Base-by-base conservation (phyloP, 768 basidiomycete species). In the Agaricus blazei region DNA sequence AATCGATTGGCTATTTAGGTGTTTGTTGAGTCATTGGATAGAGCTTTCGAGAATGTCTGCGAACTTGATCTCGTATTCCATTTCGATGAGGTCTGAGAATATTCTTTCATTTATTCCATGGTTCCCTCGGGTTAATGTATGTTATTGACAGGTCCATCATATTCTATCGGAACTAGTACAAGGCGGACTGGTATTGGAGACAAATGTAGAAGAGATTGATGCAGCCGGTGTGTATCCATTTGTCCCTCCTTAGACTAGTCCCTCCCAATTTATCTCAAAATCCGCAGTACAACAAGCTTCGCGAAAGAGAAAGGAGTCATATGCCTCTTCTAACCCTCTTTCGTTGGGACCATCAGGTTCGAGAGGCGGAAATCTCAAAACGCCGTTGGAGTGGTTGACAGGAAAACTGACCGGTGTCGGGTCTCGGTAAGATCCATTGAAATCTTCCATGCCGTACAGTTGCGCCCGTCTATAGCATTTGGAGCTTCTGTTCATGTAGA, bases 11-110 rank as follows among this genome's bases (percentile, higher is more conserved):
- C 34, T 11, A 8, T 26, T 38, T 48, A 95, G 95, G 97, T 99
- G 15, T 93, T 99, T 64, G 97, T 99, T 56, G 97, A 99, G 74
- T 88, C 92, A 3, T 78, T 99, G 36, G 97, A 99, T 70, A 79
- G 93, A 37, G 86, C 93, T 14, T 99, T 98, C 66, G 93, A 97
- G 75, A 98, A 98, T 64, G 97, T 99, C 0, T 98, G 97, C 71
- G 97, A 99, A 69, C 76, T 99, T 44, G 97, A 99, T 69, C 79
- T 99, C 11, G 95, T 99, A 49, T 99, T 98, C 69, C 95, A 98
- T 68, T 99, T 98, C 64, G 97, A 98, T 68, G 94, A 98, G 79
- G 95, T 92, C 61, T 19, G 48, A 19, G 34, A 19, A 49, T 19
- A 23, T 40, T 8, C 40, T 36, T 43, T 59, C n/a, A 27, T 12